These are phyloP conservation scores for Blumeria hordei DNA, from an alignment of 2,329 filamentous ascomycete species.

Conservation along the genomic window DNA sequence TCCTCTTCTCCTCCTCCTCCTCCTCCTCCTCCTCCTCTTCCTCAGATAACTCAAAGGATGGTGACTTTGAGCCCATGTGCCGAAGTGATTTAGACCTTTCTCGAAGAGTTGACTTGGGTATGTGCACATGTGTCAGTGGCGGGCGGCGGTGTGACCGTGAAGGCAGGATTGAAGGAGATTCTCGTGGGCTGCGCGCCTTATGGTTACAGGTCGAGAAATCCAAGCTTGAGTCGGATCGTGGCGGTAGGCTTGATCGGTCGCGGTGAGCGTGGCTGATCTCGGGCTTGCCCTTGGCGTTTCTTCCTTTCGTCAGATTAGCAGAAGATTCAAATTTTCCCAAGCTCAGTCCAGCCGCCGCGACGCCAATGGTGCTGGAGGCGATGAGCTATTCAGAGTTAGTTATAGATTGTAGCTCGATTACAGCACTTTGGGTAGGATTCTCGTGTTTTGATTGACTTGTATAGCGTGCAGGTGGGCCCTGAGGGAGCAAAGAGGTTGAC, in stretches of 20 bases:
- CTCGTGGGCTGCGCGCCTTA: background rate
- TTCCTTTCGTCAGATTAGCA: slow-evolving; percentile 11
- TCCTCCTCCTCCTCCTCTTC: too few species aligned
- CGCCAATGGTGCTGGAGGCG: slow-evolving; percentile 16
- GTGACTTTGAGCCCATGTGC: slow-evolving; percentile 5
- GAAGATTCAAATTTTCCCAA: slow-evolving; percentile 13
- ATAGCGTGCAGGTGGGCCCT: background rate
- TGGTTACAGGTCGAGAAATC: background rate
- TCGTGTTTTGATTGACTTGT: background rate
- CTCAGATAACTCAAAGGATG: background rate
- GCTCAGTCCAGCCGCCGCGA: slow-evolving; percentile 14
- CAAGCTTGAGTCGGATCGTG: slow-evolving; percentile 13
- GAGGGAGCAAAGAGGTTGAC: slow-evolving; percentile 2
- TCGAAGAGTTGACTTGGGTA: background rate
- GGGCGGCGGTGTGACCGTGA: slow-evolving; percentile 4
- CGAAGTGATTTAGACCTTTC: slow-evolving; percentile 9
- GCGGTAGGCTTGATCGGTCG: slow-evolving; percentile 7
- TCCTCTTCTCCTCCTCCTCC: slow-evolving; percentile 9
- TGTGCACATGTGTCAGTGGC: background rate
- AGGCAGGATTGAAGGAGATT: slow-evolving; percentile 4
- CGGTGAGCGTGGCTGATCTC: slow-evolving; percentile 6
- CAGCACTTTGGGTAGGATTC: background rate
- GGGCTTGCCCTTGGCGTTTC: slow-evolving; percentile 10
- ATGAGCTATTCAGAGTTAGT: slow-evolving; percentile 13
- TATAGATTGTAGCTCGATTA: background rate